These are phyloP conservation scores for Arthromyces matolae DNA, from an alignment of 768 basidiomycete species.

Conservation along the genomic window DNA sequence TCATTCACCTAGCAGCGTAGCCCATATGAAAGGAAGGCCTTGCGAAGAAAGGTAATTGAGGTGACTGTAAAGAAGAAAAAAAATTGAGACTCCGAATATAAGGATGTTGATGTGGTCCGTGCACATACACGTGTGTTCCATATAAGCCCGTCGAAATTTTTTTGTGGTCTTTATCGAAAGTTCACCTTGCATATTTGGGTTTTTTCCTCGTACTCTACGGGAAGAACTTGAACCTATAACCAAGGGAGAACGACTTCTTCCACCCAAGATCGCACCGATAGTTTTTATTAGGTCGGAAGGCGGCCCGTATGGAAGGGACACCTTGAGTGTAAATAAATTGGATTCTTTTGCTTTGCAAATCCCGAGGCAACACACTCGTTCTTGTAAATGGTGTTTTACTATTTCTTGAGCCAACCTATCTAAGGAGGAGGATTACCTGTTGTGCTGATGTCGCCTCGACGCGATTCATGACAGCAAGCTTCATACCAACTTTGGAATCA, in stretches of 20 bases:
- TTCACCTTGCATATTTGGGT: slow-evolving; percentile 78
- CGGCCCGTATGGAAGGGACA: slow-evolving; percentile 68
- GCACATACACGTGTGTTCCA: slow-evolving; percentile 28
- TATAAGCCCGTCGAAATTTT: slow-evolving; percentile 1
- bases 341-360: neutral
- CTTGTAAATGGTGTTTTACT: too few relatives aligned
- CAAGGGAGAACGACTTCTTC: slow-evolving; percentile 57
- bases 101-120: slow-evolving; percentile 43
- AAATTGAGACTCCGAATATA: slow-evolving; percentile 21
- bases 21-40: slow-evolving; percentile 11
- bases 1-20: slow-evolving; percentile 32
- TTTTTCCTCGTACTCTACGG: slow-evolving; percentile 33
- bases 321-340: neutral
- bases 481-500: too few relatives aligned
- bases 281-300: slow-evolving; percentile 40
- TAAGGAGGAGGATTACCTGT: too few relatives aligned
- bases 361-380: too few relatives aligned
- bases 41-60: slow-evolving; percentile 12
- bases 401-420: too few relatives aligned
- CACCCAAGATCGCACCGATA: slow-evolving; percentile 67
- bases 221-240: slow-evolving; percentile 53
- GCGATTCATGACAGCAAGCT: too few relatives aligned
- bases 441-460: too few relatives aligned
- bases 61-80: slow-evolving; percentile 18
- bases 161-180: slow-evolving; percentile 47